Evolutionary conservation across 352 stramenopile species (phyloP).

Genomic region (Phytopythium boreale): DNA sequence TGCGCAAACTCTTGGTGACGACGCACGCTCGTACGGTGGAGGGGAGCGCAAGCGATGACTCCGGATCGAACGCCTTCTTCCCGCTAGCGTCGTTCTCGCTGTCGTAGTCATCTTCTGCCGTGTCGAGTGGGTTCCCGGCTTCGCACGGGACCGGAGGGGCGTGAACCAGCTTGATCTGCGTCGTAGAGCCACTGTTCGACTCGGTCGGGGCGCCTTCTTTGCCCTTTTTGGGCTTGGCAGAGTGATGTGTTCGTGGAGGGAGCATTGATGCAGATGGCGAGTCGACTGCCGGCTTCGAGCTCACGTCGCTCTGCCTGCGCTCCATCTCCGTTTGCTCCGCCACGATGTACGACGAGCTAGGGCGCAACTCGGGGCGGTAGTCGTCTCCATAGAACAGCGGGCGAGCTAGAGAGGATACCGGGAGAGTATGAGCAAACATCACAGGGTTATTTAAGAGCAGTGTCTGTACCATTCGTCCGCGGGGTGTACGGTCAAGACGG

Average conservation of each 20-base stretch:
- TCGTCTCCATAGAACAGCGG: slow-evolving; percentile 76
- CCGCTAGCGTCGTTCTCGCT: slow-evolving; percentile 1
- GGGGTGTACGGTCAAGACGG: slow-evolving; percentile 79
- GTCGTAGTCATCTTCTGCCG: neutral
- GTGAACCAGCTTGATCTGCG: slow-evolving; percentile 44
- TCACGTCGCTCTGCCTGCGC: slow-evolving; percentile 18
- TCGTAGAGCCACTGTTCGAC: neutral
- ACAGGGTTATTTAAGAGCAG: neutral
- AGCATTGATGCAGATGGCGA: slow-evolving; percentile 14
- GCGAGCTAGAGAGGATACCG: slow-evolving; percentile 15
- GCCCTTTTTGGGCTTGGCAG: slow-evolving; percentile 6
- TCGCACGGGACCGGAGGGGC: slow-evolving; percentile 28
- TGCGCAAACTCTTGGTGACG: neutral
- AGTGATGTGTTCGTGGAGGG: slow-evolving; percentile 9
- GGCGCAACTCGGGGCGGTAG: slow-evolving; percentile 61
- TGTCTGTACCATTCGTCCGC: slow-evolving; percentile 32
- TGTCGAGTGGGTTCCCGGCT: slow-evolving; percentile 4
- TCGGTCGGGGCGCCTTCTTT: neutral
- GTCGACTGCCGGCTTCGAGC: neutral
- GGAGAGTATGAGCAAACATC: neutral
- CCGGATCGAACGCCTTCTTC: slow-evolving; percentile 26
- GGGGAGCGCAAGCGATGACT: slow-evolving; percentile 48
- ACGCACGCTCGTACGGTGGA: slow-evolving; percentile 28
- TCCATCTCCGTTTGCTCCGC: slow-evolving; percentile 41
- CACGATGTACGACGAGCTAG: slow-evolving; percentile 61